Base-by-base conservation (phyloP, 345 rosid species). In the Hypericum androsaemum region DNA sequence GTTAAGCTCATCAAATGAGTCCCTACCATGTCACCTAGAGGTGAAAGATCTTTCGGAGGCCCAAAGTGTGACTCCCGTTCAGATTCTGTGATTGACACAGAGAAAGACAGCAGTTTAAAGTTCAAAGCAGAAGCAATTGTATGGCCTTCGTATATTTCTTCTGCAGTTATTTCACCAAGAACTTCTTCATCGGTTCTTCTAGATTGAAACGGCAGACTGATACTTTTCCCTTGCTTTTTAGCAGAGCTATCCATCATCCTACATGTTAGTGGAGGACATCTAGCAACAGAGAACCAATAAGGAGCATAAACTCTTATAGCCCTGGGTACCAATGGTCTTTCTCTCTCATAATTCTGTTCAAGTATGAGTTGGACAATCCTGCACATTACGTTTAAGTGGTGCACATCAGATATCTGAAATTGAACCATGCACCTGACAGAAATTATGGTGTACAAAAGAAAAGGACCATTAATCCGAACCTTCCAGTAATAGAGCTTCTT, bases 51-150 rank as follows among this genome's bases (percentile, higher is more conserved):
- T 63, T 80, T 83, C 57, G 72, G 68, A 15, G 95, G 89, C 63
- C 94, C 98, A 71, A 76, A 71, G 53, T 57, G 45, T 54, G 59
- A 75, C 55, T 76, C 84, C 52, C 64, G 68, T 62, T 76, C 71
- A 56, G 72, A 57, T 42, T 62, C 78, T 48, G 76, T 54, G 61
- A 88, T 59, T 50, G 95, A 78, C 48, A 76, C 86, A 57, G 88
- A 85, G 12, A 92, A 76, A 43, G 94, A 84, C 63, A 74, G 47
- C 37, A 62, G 13, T 41, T 80, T 83, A 63, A 92, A 92, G 76
- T 92, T 92, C 71, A 92, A 67, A 39, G 84, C 77, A 37, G 98
- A 92, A 64, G 94, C 95, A 73, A 92, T 88, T 48, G 96, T 88
- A 74, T 73, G 69, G 51, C 95, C 96, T 69, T 79, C 86, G 65